phyloP scores from a whole-genome alignment of 1,284 basidiomycete species.

The Ganoderma sp. region DNA sequence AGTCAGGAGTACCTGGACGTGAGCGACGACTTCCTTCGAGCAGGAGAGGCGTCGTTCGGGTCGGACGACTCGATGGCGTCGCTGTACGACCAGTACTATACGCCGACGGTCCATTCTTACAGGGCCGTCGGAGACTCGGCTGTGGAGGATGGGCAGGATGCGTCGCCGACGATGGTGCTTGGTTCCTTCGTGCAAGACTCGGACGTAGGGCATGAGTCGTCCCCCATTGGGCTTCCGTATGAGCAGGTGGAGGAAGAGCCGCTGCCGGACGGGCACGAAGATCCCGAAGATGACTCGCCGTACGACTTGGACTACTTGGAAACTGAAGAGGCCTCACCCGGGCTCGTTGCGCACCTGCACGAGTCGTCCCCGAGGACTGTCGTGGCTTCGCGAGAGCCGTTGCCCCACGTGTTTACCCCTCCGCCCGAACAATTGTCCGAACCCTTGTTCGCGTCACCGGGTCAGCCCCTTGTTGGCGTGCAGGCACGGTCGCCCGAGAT shows the following conservation, averaged over 20 bases:
- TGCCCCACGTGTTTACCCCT: neutral
- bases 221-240: neutral
- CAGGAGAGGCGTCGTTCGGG: conserved; percentile 26
- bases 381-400: neutral
- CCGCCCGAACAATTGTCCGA: neutral
- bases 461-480: neutral
- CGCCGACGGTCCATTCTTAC: conserved; percentile 23
- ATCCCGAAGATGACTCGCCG: neutral
- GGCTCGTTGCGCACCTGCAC: neutral
- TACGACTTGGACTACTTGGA: neutral
- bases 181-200: neutral
- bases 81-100: conserved; percentile 33
- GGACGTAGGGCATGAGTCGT: neutral
- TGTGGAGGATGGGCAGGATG: neutral
- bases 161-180: conserved; percentile 2
- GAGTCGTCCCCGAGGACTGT: conserved; percentile 13
- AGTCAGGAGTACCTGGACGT: conserved; percentile 19
- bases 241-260: neutral
- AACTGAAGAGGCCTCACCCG: conserved; percentile 1
- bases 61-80: conserved; percentile 33
- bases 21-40: conserved; percentile 13
- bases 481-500: neutral
- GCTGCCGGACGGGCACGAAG: neutral
- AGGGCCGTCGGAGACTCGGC: neutral
- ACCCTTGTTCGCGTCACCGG: neutral